A percentile compares a stretch with the other conserved stretches of the same genome.
phyloP scores from a whole-genome alignment of 139 green algal genomes.

The Coccomyxa sp. region DNA sequence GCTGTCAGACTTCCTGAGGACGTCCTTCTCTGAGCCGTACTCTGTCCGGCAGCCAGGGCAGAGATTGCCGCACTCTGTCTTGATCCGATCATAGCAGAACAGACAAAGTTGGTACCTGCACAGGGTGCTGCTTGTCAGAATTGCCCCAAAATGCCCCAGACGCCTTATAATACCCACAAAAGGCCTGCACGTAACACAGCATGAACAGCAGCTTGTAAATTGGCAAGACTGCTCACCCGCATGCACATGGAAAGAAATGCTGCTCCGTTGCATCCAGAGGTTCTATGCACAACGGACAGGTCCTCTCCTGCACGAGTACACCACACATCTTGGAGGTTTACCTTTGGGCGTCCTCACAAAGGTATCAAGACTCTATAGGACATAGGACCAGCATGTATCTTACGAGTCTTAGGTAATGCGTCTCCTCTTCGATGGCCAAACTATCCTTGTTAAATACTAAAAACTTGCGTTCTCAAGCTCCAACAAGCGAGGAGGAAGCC shows the following conservation, averaged over 20 bases:
- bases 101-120: constrained; percentile 57
- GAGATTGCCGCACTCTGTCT: constrained; percentile 39
- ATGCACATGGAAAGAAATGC: constrained; percentile 38
- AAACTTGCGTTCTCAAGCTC: too few species aligned
- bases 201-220: neutral
- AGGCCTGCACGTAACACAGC: neutral
- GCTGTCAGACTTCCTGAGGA: neutral
- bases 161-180: neutral
- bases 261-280: constrained; percentile 38
- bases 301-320: constrained; percentile 8
- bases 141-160: neutral
- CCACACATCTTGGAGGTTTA: too few species aligned
- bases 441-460: too few species aligned
- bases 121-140: neutral
- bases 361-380: too few species aligned
- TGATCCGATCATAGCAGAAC: constrained; percentile 46
- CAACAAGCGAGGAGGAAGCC: too few species aligned
- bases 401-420: too few species aligned
- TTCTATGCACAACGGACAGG: constrained; percentile 46
- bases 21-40: constrained; percentile 26
- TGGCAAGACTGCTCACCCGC: constrained; percentile 33
- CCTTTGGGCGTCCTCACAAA: too few species aligned
- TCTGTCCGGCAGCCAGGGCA: constrained; percentile 36
- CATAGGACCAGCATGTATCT: too few species aligned
- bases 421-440: too few species aligned